phyloP scores from a whole-genome alignment of 2,329 filamentous ascomycete genomes.

The Akanthomyces dipterigenus region DNA sequence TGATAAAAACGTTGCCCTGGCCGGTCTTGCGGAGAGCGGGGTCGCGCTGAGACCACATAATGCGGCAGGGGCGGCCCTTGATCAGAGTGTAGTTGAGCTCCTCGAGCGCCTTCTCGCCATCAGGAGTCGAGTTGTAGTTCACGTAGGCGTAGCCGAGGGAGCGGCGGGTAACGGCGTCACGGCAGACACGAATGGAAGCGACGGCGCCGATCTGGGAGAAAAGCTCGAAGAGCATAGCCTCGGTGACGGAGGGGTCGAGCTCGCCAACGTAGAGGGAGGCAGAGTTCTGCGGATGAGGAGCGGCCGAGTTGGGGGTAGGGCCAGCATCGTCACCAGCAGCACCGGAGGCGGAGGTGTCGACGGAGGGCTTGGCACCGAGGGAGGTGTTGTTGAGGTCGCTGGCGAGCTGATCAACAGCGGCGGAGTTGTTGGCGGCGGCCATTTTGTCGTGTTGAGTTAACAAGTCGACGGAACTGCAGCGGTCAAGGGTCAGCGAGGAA shows the following conservation, averaged over 20 bases:
- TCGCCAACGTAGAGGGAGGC: constrained; percentile 98
- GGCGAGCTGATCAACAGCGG: constrained; percentile 73
- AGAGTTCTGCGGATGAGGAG: constrained; percentile 78
- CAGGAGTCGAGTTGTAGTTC: constrained; percentile 97
- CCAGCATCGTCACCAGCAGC: constrained; percentile 44
- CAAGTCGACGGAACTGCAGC: constrained; percentile 13
- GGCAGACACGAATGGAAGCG: constrained; percentile 98
- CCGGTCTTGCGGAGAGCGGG: constrained; percentile 98
- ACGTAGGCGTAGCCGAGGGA: constrained; percentile 99
- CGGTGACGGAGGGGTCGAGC: constrained; percentile 93
- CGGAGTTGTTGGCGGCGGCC: constrained; percentile 51
- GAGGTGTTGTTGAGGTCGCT: constrained; percentile 67
- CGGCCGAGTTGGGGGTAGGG: constrained; percentile 66
- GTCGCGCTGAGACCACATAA: constrained; percentile 99
- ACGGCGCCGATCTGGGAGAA: constrained; percentile 99
- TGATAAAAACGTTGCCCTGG: constrained; percentile 99
- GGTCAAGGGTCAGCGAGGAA: constrained; percentile 12
- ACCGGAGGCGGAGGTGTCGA: constrained; percentile 64
- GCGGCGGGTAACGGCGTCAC: constrained; percentile 95
- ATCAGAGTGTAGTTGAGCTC: constrained; percentile 99
- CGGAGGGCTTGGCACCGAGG: constrained; percentile 59
- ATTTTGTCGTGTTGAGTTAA: constrained; percentile 37
- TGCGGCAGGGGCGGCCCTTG: constrained; percentile 97
- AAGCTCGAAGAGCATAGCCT: constrained; percentile 99
- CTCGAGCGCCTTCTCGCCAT: constrained; percentile 97